Conservation (phyloP, 2,329 filamentous ascomycete genomes). For the Cladorrhinum sp. region DNA sequence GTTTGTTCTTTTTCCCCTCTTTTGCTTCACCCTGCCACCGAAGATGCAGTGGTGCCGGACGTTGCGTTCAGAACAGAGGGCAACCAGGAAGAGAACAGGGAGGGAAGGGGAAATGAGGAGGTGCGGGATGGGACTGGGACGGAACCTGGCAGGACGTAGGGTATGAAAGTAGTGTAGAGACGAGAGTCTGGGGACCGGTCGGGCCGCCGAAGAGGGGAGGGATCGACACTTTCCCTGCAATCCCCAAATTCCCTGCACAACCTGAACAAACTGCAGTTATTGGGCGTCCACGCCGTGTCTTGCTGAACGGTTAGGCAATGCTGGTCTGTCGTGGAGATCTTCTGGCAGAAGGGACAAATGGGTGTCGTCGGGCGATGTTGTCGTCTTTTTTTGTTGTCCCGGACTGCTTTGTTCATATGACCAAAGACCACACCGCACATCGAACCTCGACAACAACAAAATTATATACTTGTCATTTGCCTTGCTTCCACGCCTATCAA, state of each 20-base stretch:
- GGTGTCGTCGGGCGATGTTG: too few relatives aligned
- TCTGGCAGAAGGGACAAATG: too few relatives aligned
- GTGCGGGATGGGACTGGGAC: background rate
- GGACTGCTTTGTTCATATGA: background rate
- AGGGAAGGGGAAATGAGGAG: background rate
- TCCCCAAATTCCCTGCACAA: background rate
- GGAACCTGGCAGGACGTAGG: background rate
- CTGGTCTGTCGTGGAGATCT: too few relatives aligned
- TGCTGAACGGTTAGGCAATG: background rate
- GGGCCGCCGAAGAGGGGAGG: slow-evolving; percentile 18
- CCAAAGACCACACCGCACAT: background rate
- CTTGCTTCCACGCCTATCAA: background rate
- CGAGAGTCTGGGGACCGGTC: slow-evolving; percentile 19
- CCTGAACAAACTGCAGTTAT: background rate
- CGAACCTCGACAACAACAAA: background rate
- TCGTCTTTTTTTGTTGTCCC: background rate
- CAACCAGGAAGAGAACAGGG: background rate
- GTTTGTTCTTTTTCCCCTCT: slow-evolving; percentile 14
- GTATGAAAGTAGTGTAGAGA: slow-evolving; percentile 10
- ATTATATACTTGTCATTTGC: background rate
- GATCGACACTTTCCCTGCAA: slow-evolving; percentile 22
- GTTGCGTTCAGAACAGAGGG: background rate
- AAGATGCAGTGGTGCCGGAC: background rate
- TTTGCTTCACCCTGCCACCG: slow-evolving; percentile 4
- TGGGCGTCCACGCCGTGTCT: background rate